Conservation (phyloP, 257 asterid species). For the Solanum chaucha region DNA sequence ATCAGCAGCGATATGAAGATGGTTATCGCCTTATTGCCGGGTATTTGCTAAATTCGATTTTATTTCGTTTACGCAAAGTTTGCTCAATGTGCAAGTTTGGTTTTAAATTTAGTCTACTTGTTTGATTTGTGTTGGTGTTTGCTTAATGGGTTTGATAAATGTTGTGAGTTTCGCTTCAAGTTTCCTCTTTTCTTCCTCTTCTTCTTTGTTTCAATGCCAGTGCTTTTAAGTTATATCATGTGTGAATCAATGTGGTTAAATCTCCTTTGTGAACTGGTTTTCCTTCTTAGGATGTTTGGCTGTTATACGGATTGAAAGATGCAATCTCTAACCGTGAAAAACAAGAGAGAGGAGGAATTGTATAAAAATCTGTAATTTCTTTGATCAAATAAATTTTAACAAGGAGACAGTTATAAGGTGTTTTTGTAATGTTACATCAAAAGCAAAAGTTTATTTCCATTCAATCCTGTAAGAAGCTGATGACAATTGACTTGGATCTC, state of each 20-base stretch:
- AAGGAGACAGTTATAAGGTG: background rate
- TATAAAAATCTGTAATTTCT: background rate
- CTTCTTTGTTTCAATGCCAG: background rate
- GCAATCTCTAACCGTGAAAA: background rate
- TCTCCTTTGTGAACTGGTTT: background rate
- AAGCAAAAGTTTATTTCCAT: background rate
- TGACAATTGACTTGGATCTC: background rate
- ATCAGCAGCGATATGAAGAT: slow-evolving; percentile 31
- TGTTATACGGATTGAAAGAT: background rate
- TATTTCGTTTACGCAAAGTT: background rate
- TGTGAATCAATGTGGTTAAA: background rate
- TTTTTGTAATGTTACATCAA: background rate
- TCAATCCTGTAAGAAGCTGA: background rate
- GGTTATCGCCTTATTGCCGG: slow-evolving; percentile 36
- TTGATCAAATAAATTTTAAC: background rate
- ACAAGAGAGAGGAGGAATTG: background rate
- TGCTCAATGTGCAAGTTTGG: background rate
- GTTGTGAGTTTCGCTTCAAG: background rate
- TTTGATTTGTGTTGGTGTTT: background rate
- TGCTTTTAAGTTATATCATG: background rate
- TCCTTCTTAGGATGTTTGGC: background rate
- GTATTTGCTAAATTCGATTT: background rate
- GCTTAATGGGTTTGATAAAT: background rate
- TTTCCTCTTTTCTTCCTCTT: background rate
- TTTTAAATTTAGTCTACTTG: background rate